Percentiles rank a stretch among this genome's conserved stretches.
Conservation (phyloP, 768 basidiomycete genomes). For the Chalciporus sphaerocephalus region DNA sequence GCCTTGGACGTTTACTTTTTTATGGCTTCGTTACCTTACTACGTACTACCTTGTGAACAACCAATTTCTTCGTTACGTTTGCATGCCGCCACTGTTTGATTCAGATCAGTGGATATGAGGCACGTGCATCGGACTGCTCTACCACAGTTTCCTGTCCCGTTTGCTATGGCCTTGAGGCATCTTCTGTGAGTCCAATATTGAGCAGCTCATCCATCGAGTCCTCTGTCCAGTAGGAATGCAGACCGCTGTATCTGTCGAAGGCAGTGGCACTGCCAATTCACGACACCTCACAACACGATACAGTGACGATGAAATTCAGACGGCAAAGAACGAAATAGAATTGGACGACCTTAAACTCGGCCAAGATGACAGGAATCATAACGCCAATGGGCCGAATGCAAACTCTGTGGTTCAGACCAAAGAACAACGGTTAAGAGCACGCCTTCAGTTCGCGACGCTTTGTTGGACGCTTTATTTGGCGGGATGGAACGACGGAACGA, state of each 20-base stretch:
- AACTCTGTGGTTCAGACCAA: conserved; percentile 10
- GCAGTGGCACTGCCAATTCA: background rate
- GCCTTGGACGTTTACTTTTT: background rate
- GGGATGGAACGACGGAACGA: conserved; percentile 39
- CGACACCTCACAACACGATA: conserved; percentile 5
- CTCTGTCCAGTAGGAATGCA: conserved; percentile 17
- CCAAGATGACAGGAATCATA: background rate
- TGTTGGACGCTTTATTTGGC: conserved; percentile 34
- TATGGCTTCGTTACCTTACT: background rate
- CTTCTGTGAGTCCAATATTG: background rate
- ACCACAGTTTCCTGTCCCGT: no score
- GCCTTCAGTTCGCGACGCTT: conserved; percentile 32
- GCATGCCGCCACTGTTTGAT: background rate
- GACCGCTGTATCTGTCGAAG: conserved; percentile 2
- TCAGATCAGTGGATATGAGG: background rate
- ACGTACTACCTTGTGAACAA: background rate
- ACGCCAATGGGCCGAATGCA: background rate
- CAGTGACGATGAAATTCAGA: background rate
- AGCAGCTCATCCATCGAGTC: background rate
- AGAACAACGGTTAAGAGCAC: conserved; percentile 19
- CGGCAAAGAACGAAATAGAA: conserved; percentile 3
- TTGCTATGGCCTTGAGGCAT: background rate
- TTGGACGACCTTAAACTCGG: conserved; percentile 2
- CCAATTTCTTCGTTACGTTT: background rate
- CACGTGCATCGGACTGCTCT: background rate